Evolutionary conservation across 2,329 filamentous ascomycete genomes (phyloP), one percentile per base, ranked within the genome.

Genomic region (Paecilomyces dactylethromorphus): DNA sequence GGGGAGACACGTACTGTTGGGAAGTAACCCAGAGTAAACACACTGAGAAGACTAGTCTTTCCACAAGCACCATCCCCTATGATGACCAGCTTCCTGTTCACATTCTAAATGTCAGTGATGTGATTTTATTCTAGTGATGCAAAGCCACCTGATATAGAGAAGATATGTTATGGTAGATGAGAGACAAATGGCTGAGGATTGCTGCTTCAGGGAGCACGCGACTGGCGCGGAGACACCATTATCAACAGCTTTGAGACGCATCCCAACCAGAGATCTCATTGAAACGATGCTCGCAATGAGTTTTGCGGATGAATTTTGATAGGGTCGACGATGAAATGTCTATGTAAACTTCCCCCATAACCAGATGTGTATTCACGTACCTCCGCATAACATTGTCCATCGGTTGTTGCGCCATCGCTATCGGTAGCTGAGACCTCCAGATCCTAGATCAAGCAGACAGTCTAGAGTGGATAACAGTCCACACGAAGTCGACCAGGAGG

Each of bases 11-110:
- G 80, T 82, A 97, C 93, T 71, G 92, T 96, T 69, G 94, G 94
- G 70, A 97, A 99, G 78, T 97, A 97, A 59, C 94, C 94, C 57
- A 99, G 82, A 35, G 94, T 99, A 77, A 99, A 99, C 66, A 99
- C 94, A 74, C 92, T 97, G 65, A 99, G 81, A 69, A 99, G 80
- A 86, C 91, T 96, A 56, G 94, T 99, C 82, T 99, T 99, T 70
- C 94, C 94, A 78, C 94, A 99, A 67, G 94, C 94, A 81, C 94
- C 94, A 72, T 97, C 92, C 62, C 92, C 92, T 69, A 97, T 96
- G 68, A 97, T 97, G 70, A 97, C 92, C 71, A 97, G 83, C 80
- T 97, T 97, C 82, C 92, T 96, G 72, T 18, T 63, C 51, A 56
- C 53, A 39, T 24, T 22, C 52, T 52, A 31, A 59, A 54, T 6